Conservation (phyloP, 768 basidiomycete species). For the Podaxis sp. region DNA sequence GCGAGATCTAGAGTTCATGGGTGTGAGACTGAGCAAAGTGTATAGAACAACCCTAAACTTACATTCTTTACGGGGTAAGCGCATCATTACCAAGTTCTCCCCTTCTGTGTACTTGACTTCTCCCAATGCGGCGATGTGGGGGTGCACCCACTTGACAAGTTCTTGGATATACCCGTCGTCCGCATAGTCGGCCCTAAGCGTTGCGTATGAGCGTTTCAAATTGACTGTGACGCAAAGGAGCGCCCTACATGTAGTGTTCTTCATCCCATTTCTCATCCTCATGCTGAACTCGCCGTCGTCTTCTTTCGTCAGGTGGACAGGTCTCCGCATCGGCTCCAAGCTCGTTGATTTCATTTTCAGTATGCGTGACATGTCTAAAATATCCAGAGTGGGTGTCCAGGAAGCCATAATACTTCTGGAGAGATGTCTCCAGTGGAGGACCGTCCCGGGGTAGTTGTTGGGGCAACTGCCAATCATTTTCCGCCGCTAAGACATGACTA, state of each 20-base stretch:
- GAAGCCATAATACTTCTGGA: slow-evolving; percentile 70
- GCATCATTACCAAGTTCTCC: slow-evolving; percentile 68
- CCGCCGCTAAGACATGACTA: slow-evolving; percentile 48
- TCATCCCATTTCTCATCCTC: slow-evolving; percentile 83
- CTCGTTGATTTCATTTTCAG: slow-evolving; percentile 83
- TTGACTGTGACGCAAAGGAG: neutral
- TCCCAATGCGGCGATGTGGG: slow-evolving; percentile 36
- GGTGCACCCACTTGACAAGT: slow-evolving; percentile 65
- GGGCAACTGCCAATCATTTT: slow-evolving; percentile 78
- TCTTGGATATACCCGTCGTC: slow-evolving; percentile 78
- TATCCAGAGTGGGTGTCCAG: slow-evolving; percentile 73
- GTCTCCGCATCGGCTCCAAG: slow-evolving; percentile 68
- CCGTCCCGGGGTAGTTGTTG: slow-evolving; percentile 53
- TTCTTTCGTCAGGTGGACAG: slow-evolving; percentile 49
- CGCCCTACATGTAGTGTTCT: slow-evolving; percentile 77
- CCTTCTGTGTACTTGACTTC: slow-evolving; percentile 63
- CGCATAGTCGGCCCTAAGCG: slow-evolving; percentile 74
- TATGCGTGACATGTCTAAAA: slow-evolving; percentile 68
- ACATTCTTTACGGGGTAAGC: slow-evolving; percentile 57
- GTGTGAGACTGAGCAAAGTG: slow-evolving; percentile 1
- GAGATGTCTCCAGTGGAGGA: slow-evolving; percentile 37
- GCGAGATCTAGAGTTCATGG: slow-evolving; percentile 52
- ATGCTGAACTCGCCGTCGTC: slow-evolving; percentile 50
- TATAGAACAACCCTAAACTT: slow-evolving; percentile 20
- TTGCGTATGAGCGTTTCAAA: slow-evolving; percentile 5